phyloP scores from a whole-genome alignment of 768 basidiomycete species.

The Pseudohyphozyma bogoriensis region DNA sequence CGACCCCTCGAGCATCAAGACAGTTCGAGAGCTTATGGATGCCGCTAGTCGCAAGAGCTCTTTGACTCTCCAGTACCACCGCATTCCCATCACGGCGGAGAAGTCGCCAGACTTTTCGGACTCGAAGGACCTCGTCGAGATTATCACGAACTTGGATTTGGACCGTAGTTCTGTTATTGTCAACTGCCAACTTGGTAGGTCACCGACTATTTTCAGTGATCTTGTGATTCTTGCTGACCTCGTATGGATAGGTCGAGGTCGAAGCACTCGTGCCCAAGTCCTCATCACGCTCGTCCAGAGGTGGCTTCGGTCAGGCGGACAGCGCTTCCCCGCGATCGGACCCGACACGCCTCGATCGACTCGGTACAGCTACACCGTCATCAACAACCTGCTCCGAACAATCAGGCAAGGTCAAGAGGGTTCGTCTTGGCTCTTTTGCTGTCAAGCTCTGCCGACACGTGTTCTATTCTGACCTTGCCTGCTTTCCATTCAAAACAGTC shows the following conservation, averaged over 20 bases:
- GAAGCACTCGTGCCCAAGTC: slow-evolving; percentile 84
- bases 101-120: slow-evolving; percentile 42
- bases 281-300: slow-evolving; percentile 70
- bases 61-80: slow-evolving; percentile 57
- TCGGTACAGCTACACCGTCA: slow-evolving; percentile 50
- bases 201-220: neutral
- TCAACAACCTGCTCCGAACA: slow-evolving; percentile 63
- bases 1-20: slow-evolving; percentile 51
- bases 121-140: slow-evolving; percentile 54
- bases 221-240: neutral
- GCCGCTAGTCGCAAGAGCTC: slow-evolving; percentile 15
- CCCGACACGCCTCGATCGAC: neutral
- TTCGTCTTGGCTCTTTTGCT: neutral
- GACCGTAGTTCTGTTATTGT: slow-evolving; percentile 55
- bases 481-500: slow-evolving; percentile 47
- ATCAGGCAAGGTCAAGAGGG: slow-evolving; percentile 56
- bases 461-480: no score
- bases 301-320: slow-evolving; percentile 49
- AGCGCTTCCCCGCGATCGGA: neutral
- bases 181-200: slow-evolving; percentile 78
- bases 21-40: slow-evolving; percentile 81
- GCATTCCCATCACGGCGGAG: slow-evolving; percentile 90
- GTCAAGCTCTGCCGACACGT: no score
- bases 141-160: slow-evolving; percentile 43
- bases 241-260: slow-evolving; percentile 50